Conservation (phyloP, 768 basidiomycete species). For the Mycena filopes region DNA sequence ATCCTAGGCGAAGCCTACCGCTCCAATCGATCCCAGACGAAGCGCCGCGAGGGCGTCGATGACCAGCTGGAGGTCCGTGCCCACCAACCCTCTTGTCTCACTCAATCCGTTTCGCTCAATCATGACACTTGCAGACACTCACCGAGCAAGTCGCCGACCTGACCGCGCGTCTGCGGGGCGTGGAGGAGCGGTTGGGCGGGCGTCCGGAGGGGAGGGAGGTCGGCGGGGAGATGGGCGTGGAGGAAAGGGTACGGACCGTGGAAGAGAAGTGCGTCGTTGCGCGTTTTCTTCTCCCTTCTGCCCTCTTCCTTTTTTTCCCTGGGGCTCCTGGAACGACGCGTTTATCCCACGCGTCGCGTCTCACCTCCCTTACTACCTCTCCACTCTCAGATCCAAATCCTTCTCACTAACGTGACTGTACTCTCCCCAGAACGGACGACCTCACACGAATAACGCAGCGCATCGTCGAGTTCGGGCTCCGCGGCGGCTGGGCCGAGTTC, state of each 20-base stretch:
- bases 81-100: too few relatives aligned
- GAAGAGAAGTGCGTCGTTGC: slow-evolving; percentile 52
- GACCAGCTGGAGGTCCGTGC: slow-evolving; percentile 66
- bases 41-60: slow-evolving; percentile 77
- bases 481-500: slow-evolving; percentile 73
- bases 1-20: slow-evolving; percentile 86
- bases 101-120: too few relatives aligned
- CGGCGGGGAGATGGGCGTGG: slow-evolving; percentile 40
- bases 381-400: too few relatives aligned
- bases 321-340: too few relatives aligned
- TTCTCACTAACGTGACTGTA: too few relatives aligned
- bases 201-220: slow-evolving; percentile 55
- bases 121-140: too few relatives aligned
- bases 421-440: slow-evolving; percentile 65
- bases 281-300: too few relatives aligned
- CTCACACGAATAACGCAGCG: slow-evolving; percentile 72
- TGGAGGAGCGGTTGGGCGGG: slow-evolving; percentile 55
- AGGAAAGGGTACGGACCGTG: slow-evolving; percentile 57
- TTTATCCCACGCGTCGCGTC: too few relatives aligned
- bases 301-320: too few relatives aligned
- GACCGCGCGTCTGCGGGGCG: slow-evolving; percentile 53
- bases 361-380: too few relatives aligned
- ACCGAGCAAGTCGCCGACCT: slow-evolving; percentile 47
- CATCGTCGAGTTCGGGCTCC: slow-evolving; percentile 52
- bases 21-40: slow-evolving; percentile 76